These are phyloP conservation scores for Isatis tinctoria DNA, from an alignment of 345 rosid genomes.

Conservation along the genomic window DNA sequence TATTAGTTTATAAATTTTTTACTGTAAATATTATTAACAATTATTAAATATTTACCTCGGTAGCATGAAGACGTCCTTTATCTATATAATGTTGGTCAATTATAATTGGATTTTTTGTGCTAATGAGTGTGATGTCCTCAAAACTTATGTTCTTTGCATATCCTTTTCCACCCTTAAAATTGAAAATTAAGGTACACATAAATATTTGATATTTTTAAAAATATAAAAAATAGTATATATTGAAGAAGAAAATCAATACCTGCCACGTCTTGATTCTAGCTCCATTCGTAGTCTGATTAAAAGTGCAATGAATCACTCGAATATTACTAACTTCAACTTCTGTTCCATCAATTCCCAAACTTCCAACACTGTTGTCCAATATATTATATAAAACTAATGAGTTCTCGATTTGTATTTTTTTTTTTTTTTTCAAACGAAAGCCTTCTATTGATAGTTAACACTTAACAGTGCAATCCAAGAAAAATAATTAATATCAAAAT, in stretches of 20 bases:
- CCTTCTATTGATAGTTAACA: neutral
- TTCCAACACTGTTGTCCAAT: constrained; percentile 23
- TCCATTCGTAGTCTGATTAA: constrained; percentile 20
- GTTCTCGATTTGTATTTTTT: no score
- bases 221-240: neutral
- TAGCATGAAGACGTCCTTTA: neutral
- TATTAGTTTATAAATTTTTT: no score
- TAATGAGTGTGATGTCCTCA: constrained; percentile 19
- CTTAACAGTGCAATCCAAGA: neutral
- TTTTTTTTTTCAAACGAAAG: no score
- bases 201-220: neutral
- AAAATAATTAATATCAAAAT: neutral
- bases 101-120: constrained; percentile 23
- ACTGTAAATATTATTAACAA: neutral
- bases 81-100: constrained; percentile 20
- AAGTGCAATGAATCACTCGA: constrained; percentile 18
- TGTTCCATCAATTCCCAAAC: constrained; percentile 8
- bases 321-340: constrained; percentile 15
- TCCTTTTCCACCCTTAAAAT: constrained; percentile 23
- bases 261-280: constrained; percentile 31
- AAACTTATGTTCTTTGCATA: constrained; percentile 22
- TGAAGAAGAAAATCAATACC: neutral
- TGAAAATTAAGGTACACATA: neutral
- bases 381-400: neutral
- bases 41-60: neutral